Evolutionary conservation across 2,329 filamentous ascomycete species (phyloP), one percentile per base, ranked within the genome.

Genomic region (Aspergillus sp.): DNA sequence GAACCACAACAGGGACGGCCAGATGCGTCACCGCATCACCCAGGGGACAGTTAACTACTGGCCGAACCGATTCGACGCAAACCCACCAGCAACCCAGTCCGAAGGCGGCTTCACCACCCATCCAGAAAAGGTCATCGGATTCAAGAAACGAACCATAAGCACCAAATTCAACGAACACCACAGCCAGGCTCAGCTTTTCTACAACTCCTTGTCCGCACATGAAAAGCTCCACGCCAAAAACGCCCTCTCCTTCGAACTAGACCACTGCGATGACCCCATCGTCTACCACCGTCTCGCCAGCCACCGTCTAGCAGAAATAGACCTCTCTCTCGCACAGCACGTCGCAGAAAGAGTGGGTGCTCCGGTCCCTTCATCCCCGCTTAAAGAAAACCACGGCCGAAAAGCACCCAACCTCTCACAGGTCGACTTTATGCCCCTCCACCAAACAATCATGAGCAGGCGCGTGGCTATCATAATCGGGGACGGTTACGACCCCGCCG

Each of bases 11-110:
- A 81, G 87, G 0, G 88, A 93, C 45, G 87, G 88, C 3, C 76
- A 79, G 5, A 78, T 83, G 66, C 77, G 84, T 4, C 87, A 91
- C 63, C 82, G 76, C 4, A 90, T 93, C 51, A 80, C 77, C 19
- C 85, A 83, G 58, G 83, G 86, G 37, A 82, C 76, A 0, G 79
- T 86, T 51, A 90, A 90, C 68, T 90, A 90, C 67, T 90, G 83
- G 83, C 86, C 86, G 0, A 90, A 90, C 66, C 77, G 86, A 3
- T 83, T 79, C 56, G 75, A 79, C 1, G 72, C 75, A 1, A 72
- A 76, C 8, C 83, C 84, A 1, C 84, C 88, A 0, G 82, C 85
- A 0, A 75, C 72, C 0, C 57, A 68, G 3, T 67, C 76, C 2
- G 79, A 89, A 50, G 84, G 83, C 2, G 85, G 77, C 0, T 93